Evolutionary conservation across 257 asterid genomes (phyloP).

Genomic region (Lavandula angustifolia): DNA sequence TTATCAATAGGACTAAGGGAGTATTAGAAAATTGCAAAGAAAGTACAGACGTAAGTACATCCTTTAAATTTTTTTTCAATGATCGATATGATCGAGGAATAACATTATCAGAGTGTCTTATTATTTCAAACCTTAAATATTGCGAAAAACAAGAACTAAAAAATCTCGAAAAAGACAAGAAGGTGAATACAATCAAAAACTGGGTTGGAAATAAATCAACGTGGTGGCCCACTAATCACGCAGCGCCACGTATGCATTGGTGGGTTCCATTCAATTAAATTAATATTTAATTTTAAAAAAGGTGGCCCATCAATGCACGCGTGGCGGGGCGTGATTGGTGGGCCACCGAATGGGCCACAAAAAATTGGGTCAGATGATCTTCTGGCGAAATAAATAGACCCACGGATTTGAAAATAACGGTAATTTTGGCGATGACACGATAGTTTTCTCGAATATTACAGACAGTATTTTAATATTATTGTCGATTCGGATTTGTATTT

Average conservation of each 20-base stretch:
- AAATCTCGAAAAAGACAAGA: conserved; percentile 7
- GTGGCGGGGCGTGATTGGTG: too few relatives aligned
- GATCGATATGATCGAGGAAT: conserved; percentile 1
- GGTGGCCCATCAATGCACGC: too few relatives aligned
- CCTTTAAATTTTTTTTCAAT: background rate
- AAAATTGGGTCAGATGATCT: too few relatives aligned
- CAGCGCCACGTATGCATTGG: too few relatives aligned
- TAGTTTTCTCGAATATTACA: background rate
- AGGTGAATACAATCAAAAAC: background rate
- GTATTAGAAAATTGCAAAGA: background rate
- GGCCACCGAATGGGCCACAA: too few relatives aligned
- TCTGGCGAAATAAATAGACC: background rate
- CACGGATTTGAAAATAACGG: background rate
- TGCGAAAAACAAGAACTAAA: background rate
- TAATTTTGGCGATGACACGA: background rate
- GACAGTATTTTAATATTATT: background rate
- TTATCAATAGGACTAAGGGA: too few relatives aligned
- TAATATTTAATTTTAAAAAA: too few relatives aligned
- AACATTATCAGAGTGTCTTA: background rate
- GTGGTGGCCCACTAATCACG: too few relatives aligned
- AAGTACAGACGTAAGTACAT: conserved; percentile 7
- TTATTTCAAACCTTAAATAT: background rate
- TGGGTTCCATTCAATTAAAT: too few relatives aligned
- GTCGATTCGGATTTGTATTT: background rate
- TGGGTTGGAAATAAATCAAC: background rate